Base-by-base conservation (phyloP, 2,329 filamentous ascomycete genomes). In the Hypocrella siamensis region DNA sequence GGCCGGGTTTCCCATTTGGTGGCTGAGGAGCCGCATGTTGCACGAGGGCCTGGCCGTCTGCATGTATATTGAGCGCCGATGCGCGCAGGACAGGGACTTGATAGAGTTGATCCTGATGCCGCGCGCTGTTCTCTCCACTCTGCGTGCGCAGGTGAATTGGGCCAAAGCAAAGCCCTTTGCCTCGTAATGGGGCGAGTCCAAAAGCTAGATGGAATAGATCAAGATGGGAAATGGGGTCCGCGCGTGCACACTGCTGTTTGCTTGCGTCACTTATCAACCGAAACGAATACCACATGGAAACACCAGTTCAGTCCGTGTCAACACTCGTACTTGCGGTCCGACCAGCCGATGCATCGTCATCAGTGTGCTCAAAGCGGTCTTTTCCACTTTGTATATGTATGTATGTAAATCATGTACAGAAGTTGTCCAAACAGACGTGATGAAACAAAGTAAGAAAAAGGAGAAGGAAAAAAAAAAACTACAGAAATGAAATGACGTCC, bases 31-130 rank as follows among this genome's bases (percentile, higher is more conserved):
- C 31, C 53, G 67, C 28, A 56, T 60, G 4, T 38, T 53, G 18
- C 40, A 69, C 1, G 64, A 70, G 40, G 63, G 62, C n/a, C 52
- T 56, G 28, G 58, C 65, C 1, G 65, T 70, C 16, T 67, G 54
- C 21, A 39, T 48, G n/a, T 57, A 52, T 32, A 21, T 58, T 5
- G 47, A 53, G 26, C 28, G 38, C 8, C 27, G 44, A 8, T 44
- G 28, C 18, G 28, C 25, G 5, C 29, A 41, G 4, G 17, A 32
- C 10, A 16, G 15, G 12, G 31, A 32, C 9, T 16, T 28, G 5
- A 32, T 28, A 25, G 16, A 34, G 18, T n/a, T 38, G 17, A 14
- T 34, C 27, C 12, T 14, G 8, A 12, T 33, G 9, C 37, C 35
- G 12, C 31, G 28, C 21, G 17, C 11, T 10, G 21, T 17, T 3